Evolutionary conservation across 371 early-diverging fungal species (phyloP), one percentile per base, ranked within the genome.

Genomic region (Mucor circinelloides): DNA sequence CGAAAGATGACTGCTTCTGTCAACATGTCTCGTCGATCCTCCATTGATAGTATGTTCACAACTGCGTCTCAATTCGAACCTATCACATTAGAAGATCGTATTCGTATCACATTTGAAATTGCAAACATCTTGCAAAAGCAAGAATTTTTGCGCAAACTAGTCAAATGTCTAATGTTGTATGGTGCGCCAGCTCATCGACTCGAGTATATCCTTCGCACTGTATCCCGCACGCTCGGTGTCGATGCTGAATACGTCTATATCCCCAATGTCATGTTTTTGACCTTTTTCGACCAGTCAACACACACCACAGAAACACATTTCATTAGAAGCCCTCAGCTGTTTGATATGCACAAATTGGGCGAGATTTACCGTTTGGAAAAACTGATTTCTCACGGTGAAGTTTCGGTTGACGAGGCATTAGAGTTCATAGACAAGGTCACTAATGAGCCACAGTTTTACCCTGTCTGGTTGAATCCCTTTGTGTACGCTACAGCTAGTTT

Each of bases 271-370:
- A 89, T 92, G 85, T 85, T 92, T 44, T 79, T 93, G 44, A 84
- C 89, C 2, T 91, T 93, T 61, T 85, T 85, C 66, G 91, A 92
- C 69, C 83, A 82, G n/a, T 81, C 87, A 28, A 91, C 91, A 1
- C 89, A 92, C 61, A 89, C 92, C 6, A 90, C 90, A 19, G 93
- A 93, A 61, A 93, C 93, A 0, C 91, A 91, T 57, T 86, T 92
- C 38, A 78, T 93, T 52, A 83, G 88, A 5, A 81, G 80, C 25
- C 60, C 79, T 0, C 85, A 82, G 23, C 80, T 82, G n/a, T 91
- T 89, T 75, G 89, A 92, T 50, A 90, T 92, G 91, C 77, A 88
- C 71, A 81, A 80, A 56, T 79, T 89, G 8, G 86, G 85, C 34
- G 85, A 85, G 52, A 78, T 89, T 10, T 87, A 86, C 61, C 83